Evolutionary conservation across 495 filamentous ascomycete species (phyloP).

Genomic region (Trypethelium eluteriae): DNA sequence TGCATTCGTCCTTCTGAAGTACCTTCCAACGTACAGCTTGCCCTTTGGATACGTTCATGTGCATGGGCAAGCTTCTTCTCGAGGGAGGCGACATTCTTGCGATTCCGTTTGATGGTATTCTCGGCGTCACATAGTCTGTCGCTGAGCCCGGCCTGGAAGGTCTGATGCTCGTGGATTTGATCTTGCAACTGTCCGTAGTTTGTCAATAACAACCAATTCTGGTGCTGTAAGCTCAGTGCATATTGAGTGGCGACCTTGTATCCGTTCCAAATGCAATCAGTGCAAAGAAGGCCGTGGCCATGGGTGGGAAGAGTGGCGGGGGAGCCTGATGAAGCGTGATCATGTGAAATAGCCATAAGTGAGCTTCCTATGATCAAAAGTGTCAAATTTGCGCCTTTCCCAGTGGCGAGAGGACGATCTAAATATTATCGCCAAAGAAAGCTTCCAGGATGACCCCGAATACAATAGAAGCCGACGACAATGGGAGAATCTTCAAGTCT

Average conservation of each 20-base stretch:
- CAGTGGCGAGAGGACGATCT: too few relatives aligned
- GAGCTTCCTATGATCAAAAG: too few relatives aligned
- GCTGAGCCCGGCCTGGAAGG: background rate
- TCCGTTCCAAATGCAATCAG: background rate
- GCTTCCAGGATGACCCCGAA: too few relatives aligned
- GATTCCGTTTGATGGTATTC: background rate
- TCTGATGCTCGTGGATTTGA: background rate
- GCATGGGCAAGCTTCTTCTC: background rate
- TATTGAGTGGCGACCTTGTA: background rate
- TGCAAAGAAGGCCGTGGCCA: background rate
- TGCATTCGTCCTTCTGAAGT: background rate
- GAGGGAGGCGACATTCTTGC: background rate
- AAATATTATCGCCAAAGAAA: too few relatives aligned
- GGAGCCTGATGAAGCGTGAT: too few relatives aligned
- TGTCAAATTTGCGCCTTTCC: too few relatives aligned
- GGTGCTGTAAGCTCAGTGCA: background rate
- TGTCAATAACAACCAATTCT: background rate
- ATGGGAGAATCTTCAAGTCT: too few relatives aligned
- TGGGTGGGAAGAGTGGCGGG: too few relatives aligned
- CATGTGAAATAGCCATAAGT: too few relatives aligned
- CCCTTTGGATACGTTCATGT: background rate
- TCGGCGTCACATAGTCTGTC: background rate
- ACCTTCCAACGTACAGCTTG: background rate
- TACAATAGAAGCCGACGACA: too few relatives aligned
- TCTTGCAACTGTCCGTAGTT: background rate